phyloP scores from a whole-genome alignment of 148 eudicot species.

The Fagopyrum homotropicum region DNA sequence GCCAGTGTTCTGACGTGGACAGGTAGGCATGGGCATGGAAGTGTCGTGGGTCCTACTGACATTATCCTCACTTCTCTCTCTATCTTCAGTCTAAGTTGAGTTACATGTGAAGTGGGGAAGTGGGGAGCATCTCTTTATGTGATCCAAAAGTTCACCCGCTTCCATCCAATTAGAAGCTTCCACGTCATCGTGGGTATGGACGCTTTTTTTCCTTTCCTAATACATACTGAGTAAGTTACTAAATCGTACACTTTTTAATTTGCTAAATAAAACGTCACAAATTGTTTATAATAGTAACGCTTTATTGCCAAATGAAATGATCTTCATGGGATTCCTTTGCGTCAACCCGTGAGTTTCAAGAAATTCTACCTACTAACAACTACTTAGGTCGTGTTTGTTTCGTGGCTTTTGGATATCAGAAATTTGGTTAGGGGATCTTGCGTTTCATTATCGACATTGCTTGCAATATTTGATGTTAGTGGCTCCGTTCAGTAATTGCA shows the following conservation, averaged over 20 bases:
- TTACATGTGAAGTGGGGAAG: slow-evolving; percentile 4
- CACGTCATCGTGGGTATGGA: neutral
- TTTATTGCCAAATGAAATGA: neutral
- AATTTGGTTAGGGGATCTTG: too few species aligned
- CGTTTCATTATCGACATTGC: too few species aligned
- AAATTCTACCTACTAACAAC: too few species aligned
- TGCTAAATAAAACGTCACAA: neutral
- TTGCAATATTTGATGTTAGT: too few species aligned
- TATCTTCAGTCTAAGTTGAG: neutral
- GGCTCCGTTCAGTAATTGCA: too few species aligned
- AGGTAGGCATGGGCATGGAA: neutral
- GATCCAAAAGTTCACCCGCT: slow-evolving; percentile 21
- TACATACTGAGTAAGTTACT: neutral
- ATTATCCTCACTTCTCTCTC: neutral
- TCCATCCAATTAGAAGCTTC: slow-evolving; percentile 17
- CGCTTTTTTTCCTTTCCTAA: neutral
- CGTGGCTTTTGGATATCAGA: too few species aligned
- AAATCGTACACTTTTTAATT: neutral
- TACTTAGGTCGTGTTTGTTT: too few species aligned
- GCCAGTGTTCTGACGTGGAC: slow-evolving; percentile 15
- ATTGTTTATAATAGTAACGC: neutral
- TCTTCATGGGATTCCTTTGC: neutral
- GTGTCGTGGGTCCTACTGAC: neutral
- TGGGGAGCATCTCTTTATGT: slow-evolving; percentile 16
- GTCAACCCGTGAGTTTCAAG: neutral